Percentiles rank a stretch among this genome's conserved stretches.
These are phyloP conservation scores for Aspergillus niger DNA, from an alignment of 2,329 filamentous ascomycete species.

Conservation along the genomic window DNA sequence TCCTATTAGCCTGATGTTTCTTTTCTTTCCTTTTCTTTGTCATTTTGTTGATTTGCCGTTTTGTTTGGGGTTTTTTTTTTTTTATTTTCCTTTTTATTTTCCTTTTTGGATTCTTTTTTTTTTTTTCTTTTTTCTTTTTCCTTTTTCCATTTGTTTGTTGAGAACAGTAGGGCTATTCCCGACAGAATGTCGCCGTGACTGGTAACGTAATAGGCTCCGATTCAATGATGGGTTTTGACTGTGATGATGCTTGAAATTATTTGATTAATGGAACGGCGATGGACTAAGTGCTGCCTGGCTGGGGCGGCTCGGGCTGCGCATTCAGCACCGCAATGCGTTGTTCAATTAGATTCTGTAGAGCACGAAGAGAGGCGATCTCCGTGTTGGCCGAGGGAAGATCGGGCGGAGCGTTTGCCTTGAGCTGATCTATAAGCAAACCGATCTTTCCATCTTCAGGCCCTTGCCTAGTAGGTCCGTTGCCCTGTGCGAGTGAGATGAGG, in stretches of 20 bases:
- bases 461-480: conserved; percentile 12
- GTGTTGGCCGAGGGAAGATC: conserved; percentile 28
- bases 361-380: conserved; percentile 34
- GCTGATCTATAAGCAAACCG: conserved; percentile 33
- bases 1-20: no score
- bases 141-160: neutral
- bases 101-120: no score
- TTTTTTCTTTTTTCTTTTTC: no score
- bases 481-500: conserved; percentile 33
- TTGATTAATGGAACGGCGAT: neutral
- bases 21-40: no score
- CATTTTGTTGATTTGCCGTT: no score
- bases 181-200: neutral
- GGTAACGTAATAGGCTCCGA: neutral
- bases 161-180: neutral
- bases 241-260: neutral
- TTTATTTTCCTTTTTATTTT: no score
- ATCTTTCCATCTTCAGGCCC: conserved; percentile 24
- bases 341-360: conserved; percentile 34
- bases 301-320: conserved; percentile 7
- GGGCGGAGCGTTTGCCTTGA: conserved; percentile 31
- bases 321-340: conserved; percentile 31
- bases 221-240: neutral
- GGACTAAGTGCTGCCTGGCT: neutral
- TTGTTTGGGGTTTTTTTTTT: no score